Evolutionary conservation across 108 stramenopile species (phyloP).

Genomic region (Nitzschia putrida): DNA sequence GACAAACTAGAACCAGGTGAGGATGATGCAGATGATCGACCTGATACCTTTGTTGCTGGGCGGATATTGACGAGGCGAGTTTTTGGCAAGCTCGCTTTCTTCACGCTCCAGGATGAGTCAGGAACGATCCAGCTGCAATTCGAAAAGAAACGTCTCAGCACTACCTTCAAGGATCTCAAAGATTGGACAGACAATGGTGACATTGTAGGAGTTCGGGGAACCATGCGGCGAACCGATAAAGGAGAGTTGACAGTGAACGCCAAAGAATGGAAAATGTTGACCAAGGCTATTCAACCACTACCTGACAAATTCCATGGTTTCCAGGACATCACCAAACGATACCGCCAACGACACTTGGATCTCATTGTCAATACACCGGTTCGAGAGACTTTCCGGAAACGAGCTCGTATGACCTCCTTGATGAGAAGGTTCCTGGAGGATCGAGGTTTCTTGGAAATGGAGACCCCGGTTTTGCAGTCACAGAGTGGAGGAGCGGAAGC

Average conservation of each 20-base stretch:
- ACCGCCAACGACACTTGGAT: slow-evolving; percentile 93
- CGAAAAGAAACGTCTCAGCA: slow-evolving; percentile 86
- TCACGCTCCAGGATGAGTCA: slow-evolving; percentile 90
- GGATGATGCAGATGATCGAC: slow-evolving; percentile 53
- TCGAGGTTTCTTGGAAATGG: slow-evolving; percentile 96
- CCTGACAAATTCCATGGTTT: slow-evolving; percentile 97
- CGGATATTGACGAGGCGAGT: slow-evolving; percentile 93
- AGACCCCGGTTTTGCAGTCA: slow-evolving; percentile 95
- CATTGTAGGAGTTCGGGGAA: slow-evolving; percentile 91
- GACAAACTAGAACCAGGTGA: slow-evolving; percentile 72
- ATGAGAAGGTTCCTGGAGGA: slow-evolving; percentile 88
- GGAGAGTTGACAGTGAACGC: slow-evolving; percentile 95
- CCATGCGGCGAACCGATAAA: slow-evolving; percentile 93
- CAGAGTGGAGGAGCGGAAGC: slow-evolving; percentile 97
- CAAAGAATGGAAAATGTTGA: slow-evolving; percentile 94
- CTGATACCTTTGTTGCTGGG: slow-evolving; percentile 64
- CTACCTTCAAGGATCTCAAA: slow-evolving; percentile 84
- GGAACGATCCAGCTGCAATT: slow-evolving; percentile 92
- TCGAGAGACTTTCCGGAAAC: slow-evolving; percentile 86
- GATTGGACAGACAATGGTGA: slow-evolving; percentile 95
- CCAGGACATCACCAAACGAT: slow-evolving; percentile 92
- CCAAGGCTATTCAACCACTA: slow-evolving; percentile 90
- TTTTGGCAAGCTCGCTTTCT: slow-evolving; percentile 97
- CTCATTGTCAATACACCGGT: slow-evolving; percentile 94
- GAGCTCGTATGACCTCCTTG: slow-evolving; percentile 88